Base-by-base conservation (phyloP, 257 asterid genomes). In the Nicotiana tabacum region DNA sequence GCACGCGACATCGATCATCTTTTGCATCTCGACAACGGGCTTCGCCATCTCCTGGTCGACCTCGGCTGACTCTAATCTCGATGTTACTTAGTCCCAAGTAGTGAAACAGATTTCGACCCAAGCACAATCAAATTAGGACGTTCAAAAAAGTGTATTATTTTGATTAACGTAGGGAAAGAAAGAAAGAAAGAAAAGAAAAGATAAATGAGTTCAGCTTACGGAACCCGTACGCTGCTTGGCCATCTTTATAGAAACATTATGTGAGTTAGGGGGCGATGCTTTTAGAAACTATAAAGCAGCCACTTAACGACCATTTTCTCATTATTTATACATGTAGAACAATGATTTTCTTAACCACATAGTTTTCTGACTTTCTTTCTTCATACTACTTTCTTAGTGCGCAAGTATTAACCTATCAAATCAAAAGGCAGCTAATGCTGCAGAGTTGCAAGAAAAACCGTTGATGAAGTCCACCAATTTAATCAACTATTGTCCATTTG, bases 311-410 rank as follows among this genome's bases (percentile, higher is more conserved):
- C 10, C 46, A 12, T 70, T 43, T 72, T 21, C 1, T 43, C 27
- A 12, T 27, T 48, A 9, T 24, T 46, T 48, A 74, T 48, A 46
- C 39, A 27, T 21, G 5, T 24, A 24, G 62, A 1, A 21, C 27
- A 70, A 27, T 74, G 15, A 74, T n/a, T 74, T 57, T 78, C 82
- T 79, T 79, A 61, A 33, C 82, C 81, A 82, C 85, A 60, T 72
- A 66, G 64, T 43, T 82, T 27, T 57, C 33, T 72, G 46, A 79
- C 76, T 51, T 77, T 81, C 21, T 39, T 56, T 68, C 21, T 4
- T 17, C 57, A 11, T 57, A 13, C 61, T 81, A 77, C 83, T 93
- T 90, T 77, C 98, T 94, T 94, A 92, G 74, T 87, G 92, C 82
- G 87, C 83, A 92, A 94, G 97, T 78, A 90, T 87, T 62, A 62